A percentile compares a stretch with the other conserved stretches of the same genome.
phyloP scores from a whole-genome alignment of 192 early-diverging fungal genomes.

The Radiomyces spectabilis region DNA sequence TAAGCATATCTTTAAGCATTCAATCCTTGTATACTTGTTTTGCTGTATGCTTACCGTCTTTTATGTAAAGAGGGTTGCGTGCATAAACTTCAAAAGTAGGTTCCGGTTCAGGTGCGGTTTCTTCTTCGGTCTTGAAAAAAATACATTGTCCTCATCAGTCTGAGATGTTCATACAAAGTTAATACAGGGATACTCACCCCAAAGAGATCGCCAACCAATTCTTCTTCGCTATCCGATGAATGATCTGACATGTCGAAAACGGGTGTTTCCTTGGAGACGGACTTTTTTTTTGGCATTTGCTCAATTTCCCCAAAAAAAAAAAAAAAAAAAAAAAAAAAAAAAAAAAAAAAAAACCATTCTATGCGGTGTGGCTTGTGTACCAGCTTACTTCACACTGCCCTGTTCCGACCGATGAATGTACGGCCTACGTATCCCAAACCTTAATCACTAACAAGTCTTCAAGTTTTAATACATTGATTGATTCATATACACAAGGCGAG shows the following conservation, averaged over 20 bases:
- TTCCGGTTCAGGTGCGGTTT: slow-evolving; percentile 37
- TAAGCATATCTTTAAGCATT: neutral
- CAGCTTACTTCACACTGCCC: neutral
- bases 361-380: neutral
- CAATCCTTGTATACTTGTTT: neutral
- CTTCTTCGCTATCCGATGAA: slow-evolving; percentile 21
- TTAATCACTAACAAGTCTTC: neutral
- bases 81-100: slow-evolving; percentile 48
- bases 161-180: neutral
- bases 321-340: neutral
- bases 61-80: slow-evolving; percentile 30
- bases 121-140: slow-evolving; percentile 15
- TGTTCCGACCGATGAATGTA: neutral
- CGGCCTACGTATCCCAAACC: neutral
- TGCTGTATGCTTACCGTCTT: neutral
- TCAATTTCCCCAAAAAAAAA: neutral
- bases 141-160: too few species aligned
- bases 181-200: slow-evolving; percentile 9
- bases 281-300: too few species aligned
- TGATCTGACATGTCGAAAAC: slow-evolving; percentile 1
- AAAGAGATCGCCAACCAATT: slow-evolving; percentile 27
- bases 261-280: too few species aligned
- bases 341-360: neutral
- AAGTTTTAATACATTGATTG: neutral
- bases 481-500: neutral